A percentile compares a stretch with the other conserved stretches of the same genome.
Conservation (phyloP, 2,329 filamentous ascomycete species). For the Calonectria leucothoes region DNA sequence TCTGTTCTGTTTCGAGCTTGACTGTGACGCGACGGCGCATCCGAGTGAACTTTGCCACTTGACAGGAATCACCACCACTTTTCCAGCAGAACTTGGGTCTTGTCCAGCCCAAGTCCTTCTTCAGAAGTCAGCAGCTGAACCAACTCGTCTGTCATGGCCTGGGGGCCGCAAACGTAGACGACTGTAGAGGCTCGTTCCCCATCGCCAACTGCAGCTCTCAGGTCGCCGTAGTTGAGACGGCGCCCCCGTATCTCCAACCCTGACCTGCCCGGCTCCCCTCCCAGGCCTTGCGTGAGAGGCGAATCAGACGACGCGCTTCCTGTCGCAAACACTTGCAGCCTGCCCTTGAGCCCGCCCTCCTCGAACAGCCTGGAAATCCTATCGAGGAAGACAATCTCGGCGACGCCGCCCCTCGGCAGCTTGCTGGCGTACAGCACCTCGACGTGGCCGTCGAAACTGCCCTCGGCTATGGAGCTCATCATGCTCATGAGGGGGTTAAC, state of each 20-base stretch:
- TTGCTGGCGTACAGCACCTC: slow-evolving; percentile 73
- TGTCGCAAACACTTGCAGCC: slow-evolving; percentile 62
- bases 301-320: slow-evolving; percentile 22
- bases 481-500: slow-evolving; percentile 87
- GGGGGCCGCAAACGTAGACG: slow-evolving; percentile 77
- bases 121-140: slow-evolving; percentile 58
- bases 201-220: slow-evolving; percentile 52
- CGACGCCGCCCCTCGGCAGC: slow-evolving; percentile 42
- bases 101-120: slow-evolving; percentile 52
- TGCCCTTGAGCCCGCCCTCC: slow-evolving; percentile 50
- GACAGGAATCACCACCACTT: slow-evolving; percentile 69
- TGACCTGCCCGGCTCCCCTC: neutral
- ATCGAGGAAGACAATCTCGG: slow-evolving; percentile 63
- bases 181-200: slow-evolving; percentile 53
- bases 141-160: slow-evolving; percentile 75
- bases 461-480: slow-evolving; percentile 66
- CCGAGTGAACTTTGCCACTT: no score
- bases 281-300: neutral
- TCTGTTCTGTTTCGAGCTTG: neutral
- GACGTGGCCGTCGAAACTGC: slow-evolving; percentile 53
- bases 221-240: slow-evolving; percentile 57
- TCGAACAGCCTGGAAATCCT: slow-evolving; percentile 57
- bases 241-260: slow-evolving; percentile 43
- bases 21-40: neutral
- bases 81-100: slow-evolving; percentile 65